phyloP scores from a whole-genome alignment of 1,284 basidiomycete genomes.

The Rhodotorula sp. region DNA sequence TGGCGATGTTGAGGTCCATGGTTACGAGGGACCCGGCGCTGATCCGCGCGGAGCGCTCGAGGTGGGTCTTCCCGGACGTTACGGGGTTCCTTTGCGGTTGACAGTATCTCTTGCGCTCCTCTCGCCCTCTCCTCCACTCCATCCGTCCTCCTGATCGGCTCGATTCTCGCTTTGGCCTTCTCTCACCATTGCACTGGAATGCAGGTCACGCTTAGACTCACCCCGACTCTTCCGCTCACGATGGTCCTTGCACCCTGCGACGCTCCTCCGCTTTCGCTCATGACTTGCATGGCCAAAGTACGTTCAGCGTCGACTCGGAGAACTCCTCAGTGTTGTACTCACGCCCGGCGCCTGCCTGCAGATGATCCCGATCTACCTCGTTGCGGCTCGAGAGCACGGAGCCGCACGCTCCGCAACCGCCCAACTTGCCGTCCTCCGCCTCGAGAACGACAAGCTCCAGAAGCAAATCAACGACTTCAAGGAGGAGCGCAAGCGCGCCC shows the following conservation, averaged over 20 bases:
- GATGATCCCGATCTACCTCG: conserved; percentile 5
- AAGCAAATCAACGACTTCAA: neutral
- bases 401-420: neutral
- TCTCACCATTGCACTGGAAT: fast-evolving
- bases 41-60: neutral
- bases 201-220: conserved; percentile 7
- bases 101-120: too few relatives aligned
- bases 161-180: neutral
- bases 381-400: neutral
- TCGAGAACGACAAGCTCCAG: neutral
- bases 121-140: too few relatives aligned
- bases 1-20: neutral
- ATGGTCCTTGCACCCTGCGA: conserved; percentile 5
- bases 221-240: neutral
- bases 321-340: too few relatives aligned
- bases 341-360: neutral
- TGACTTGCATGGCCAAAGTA: neutral
- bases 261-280: neutral
- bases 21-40: neutral
- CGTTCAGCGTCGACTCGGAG: too few relatives aligned
- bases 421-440: neutral
- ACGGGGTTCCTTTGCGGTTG: too few relatives aligned
- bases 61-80: neutral
- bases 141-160: too few relatives aligned
- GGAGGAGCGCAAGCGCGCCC: conserved; percentile 1